These are phyloP conservation scores for Sugiyamaella boreocaroliniensis DNA, from an alignment of 805 yeast genomes.

Conservation along the genomic window DNA sequence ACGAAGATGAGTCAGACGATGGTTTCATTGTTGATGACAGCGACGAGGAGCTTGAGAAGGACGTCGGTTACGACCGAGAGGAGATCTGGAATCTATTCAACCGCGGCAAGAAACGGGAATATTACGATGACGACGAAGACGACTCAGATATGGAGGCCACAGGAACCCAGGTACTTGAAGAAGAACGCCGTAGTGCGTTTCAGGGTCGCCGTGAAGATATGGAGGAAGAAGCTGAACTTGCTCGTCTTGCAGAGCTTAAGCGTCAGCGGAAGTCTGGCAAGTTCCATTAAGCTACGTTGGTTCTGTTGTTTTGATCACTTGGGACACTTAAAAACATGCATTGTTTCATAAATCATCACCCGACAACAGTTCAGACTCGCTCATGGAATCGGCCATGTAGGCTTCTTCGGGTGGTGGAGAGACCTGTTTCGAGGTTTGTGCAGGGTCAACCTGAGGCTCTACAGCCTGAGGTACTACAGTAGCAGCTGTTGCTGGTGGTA, in stretches of 20 bases:
- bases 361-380: constrained; percentile 19
- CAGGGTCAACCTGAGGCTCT: too few species aligned
- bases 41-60: constrained; percentile 33
- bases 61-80: constrained; percentile 61
- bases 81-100: constrained; percentile 88
- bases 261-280: constrained; percentile 4
- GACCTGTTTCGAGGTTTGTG: background rate
- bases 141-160: constrained; percentile 84
- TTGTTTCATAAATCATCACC: background rate
- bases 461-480: too few species aligned
- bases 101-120: constrained; percentile 49
- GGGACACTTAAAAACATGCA: background rate
- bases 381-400: constrained; percentile 22
- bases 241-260: constrained; percentile 19
- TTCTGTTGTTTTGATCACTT: background rate
- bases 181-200: constrained; percentile 63
- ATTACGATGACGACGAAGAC: constrained; percentile 40
- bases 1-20: constrained; percentile 43
- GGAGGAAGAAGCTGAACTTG: constrained; percentile 43
- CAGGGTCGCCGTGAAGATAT: constrained; percentile 72
- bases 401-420: constrained; percentile 2
- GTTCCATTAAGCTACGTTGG: background rate
- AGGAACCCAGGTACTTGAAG: constrained; percentile 80
- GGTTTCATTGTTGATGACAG: constrained; percentile 58
- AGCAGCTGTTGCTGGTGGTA: too few species aligned